Conservation (phyloP, 1,284 basidiomycete species). For the Coriolopsis trogii region DNA sequence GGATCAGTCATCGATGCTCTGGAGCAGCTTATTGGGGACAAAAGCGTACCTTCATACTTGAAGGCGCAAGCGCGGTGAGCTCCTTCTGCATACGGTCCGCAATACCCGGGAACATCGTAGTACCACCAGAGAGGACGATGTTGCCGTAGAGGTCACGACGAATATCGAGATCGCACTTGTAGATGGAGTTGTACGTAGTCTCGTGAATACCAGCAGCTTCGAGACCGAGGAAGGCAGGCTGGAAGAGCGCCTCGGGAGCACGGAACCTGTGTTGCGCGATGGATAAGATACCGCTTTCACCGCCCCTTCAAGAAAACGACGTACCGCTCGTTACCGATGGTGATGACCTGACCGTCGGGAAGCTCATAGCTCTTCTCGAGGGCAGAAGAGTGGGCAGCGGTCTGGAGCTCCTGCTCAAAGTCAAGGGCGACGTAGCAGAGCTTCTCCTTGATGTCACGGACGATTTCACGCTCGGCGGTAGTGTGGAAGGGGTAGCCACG, state of each 20-base stretch:
- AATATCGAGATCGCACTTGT: slow-evolving; percentile 81
- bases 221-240: slow-evolving; percentile 91
- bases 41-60: slow-evolving; percentile 82
- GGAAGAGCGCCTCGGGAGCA: slow-evolving; percentile 96
- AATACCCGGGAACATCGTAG: slow-evolving; percentile 98
- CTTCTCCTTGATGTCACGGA: slow-evolving; percentile 98
- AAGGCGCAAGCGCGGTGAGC: slow-evolving; percentile 85
- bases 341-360: slow-evolving; percentile 96
- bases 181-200: slow-evolving; percentile 93
- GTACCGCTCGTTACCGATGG: slow-evolving; percentile 92
- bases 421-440: slow-evolving; percentile 97
- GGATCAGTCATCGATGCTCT: slow-evolving; percentile 6
- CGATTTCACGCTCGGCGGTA: slow-evolving; percentile 93
- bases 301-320: slow-evolving; percentile 25
- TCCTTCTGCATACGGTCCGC: slow-evolving; percentile 99
- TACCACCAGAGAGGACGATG: slow-evolving; percentile 94
- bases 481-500: slow-evolving; percentile 96
- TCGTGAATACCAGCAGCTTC: slow-evolving; percentile 96
- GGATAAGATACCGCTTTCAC: neutral
- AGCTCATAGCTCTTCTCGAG: slow-evolving; percentile 97
- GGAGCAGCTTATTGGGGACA: neutral
- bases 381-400: slow-evolving; percentile 88
- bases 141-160: slow-evolving; percentile 93
- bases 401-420: slow-evolving; percentile 96
- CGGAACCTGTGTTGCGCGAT: slow-evolving; percentile 70